These are phyloP conservation scores for Macrolepiota fuliginosa DNA, from an alignment of 768 basidiomycete genomes.

Conservation along the genomic window DNA sequence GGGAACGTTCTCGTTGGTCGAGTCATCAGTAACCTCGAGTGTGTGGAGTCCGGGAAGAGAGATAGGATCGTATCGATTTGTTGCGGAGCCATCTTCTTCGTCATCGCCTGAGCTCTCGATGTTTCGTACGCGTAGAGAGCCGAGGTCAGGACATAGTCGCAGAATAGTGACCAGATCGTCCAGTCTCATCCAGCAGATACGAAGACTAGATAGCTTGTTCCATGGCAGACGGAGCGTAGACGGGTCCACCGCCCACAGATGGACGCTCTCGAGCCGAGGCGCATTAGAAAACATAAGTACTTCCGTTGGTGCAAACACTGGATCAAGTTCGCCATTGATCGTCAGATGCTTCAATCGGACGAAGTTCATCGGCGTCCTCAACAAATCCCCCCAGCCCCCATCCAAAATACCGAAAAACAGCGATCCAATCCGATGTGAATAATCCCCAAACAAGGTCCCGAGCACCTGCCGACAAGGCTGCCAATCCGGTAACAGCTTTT, in stretches of 20 bases:
- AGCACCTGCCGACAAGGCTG: constrained; percentile 11
- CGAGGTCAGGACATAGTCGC: constrained; percentile 1
- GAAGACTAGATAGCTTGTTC: constrained; percentile 2
- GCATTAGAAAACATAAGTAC: constrained; percentile 7
- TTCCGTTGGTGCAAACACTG: constrained; percentile 7
- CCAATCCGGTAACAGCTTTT: constrained; percentile 14
- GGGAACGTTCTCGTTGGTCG: constrained; percentile 2
- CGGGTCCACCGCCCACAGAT: constrained; percentile 11
- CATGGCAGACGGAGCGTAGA: constrained; percentile 4
- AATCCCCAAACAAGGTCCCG: constrained; percentile 2
- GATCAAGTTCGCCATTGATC: constrained; percentile 9
- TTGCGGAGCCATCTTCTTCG: neutral
- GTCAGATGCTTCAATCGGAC: constrained; percentile 4
- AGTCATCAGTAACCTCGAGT: constrained; percentile 6
- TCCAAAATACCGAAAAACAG: constrained; percentile 14
- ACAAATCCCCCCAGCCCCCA: constrained; percentile 12
- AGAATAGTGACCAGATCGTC: constrained; percentile 3
- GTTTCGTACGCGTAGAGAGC: constrained; percentile 7
- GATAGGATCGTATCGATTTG: neutral
- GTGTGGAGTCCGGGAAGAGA: constrained; percentile 1
- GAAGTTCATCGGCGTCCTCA: constrained; percentile 9
- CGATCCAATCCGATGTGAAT: constrained; percentile 1
- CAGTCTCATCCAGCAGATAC: constrained; percentile 5
- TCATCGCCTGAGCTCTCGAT: neutral
- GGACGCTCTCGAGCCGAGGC: constrained; percentile 8